These are phyloP conservation scores for Yarrowia keelungensis DNA, from an alignment of 805 yeast species.

Conservation along the genomic window DNA sequence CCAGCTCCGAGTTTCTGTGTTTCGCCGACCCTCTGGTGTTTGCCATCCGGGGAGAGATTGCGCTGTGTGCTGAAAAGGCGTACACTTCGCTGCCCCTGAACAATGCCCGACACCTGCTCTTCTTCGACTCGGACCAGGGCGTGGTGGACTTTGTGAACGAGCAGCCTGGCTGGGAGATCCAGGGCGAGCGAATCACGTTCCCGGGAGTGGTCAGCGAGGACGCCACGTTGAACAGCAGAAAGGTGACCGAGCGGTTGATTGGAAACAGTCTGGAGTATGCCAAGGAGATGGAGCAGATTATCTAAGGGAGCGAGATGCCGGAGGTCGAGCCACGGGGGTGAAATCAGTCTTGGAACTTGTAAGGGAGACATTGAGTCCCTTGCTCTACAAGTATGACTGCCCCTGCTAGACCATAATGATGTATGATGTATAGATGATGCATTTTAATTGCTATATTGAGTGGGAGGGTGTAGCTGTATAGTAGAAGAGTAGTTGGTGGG, in stretches of 20 bases:
- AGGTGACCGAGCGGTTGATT: constrained; percentile 56
- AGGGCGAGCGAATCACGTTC: constrained; percentile 54
- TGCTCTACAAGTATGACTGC: background rate
- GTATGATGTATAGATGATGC: constrained; percentile 16
- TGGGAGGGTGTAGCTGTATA: too few relatives aligned
- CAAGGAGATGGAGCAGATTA: constrained; percentile 88
- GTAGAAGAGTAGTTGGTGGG: too few relatives aligned
- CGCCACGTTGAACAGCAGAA: constrained; percentile 48
- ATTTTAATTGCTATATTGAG: background rate
- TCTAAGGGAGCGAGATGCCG: constrained; percentile 52
- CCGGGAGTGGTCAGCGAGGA: constrained; percentile 52
- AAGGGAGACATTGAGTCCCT: too few relatives aligned
- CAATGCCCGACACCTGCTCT: constrained; percentile 81
- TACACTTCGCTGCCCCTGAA: constrained; percentile 77
- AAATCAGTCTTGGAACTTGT: too few relatives aligned
- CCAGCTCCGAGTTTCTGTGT: constrained; percentile 75
- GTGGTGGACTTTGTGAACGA: constrained; percentile 61
- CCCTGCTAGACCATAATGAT: background rate
- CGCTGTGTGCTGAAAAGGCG: constrained; percentile 79
- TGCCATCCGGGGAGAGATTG: constrained; percentile 86
- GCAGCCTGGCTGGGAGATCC: constrained; percentile 64
- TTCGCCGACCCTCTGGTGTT: constrained; percentile 76
- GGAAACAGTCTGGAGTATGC: constrained; percentile 85
- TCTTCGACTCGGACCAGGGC: constrained; percentile 65
- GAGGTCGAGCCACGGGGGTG: too few relatives aligned